Evolutionary conservation across 495 filamentous ascomycete species (phyloP).

Genomic region (Hypoxylon lienhwacheense): DNA sequence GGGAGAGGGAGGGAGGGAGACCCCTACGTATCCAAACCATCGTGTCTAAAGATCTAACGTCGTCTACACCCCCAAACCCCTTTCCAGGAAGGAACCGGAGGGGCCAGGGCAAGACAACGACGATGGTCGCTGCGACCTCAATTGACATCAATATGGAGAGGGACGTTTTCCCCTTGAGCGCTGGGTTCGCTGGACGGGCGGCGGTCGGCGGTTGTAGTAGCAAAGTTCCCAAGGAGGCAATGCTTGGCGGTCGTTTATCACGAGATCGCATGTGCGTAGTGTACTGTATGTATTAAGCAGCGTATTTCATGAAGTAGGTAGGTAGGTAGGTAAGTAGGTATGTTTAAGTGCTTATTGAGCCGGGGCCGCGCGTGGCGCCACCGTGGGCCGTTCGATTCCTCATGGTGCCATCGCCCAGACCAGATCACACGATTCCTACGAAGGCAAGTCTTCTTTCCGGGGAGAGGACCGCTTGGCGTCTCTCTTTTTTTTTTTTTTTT

Average conservation of each 20-base stretch:
- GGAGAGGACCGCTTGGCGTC: too few species aligned
- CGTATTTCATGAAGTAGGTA: too few species aligned
- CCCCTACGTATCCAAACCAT: background rate
- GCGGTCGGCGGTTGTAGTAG: constrained; percentile 11
- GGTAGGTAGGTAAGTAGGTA: too few species aligned
- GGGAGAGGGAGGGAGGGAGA: too few species aligned
- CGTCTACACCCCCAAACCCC: background rate
- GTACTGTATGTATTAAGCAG: too few species aligned
- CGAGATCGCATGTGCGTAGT: too few species aligned
- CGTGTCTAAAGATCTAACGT: constrained; percentile 2
- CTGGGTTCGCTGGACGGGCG: constrained; percentile 14
- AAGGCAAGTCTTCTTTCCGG: too few species aligned
- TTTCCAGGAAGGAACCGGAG: too few species aligned
- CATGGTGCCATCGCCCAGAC: constrained; percentile 25
- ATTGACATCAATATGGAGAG: too few species aligned
- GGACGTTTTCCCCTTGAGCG: constrained; percentile 12
- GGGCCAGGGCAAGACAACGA: background rate
- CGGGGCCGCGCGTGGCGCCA: constrained; percentile 28
- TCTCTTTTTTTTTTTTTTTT: too few species aligned
- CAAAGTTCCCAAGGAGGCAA: constrained; percentile 19
- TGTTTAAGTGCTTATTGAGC: constrained; percentile 8
- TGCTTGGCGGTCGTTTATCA: constrained; percentile 28
- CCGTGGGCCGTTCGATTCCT: constrained; percentile 19
- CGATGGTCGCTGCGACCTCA: constrained; percentile 6
- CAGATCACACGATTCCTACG: constrained; percentile 21